Conservation (phyloP, 129 eudicot species). For the Solidago caesia region DNA sequence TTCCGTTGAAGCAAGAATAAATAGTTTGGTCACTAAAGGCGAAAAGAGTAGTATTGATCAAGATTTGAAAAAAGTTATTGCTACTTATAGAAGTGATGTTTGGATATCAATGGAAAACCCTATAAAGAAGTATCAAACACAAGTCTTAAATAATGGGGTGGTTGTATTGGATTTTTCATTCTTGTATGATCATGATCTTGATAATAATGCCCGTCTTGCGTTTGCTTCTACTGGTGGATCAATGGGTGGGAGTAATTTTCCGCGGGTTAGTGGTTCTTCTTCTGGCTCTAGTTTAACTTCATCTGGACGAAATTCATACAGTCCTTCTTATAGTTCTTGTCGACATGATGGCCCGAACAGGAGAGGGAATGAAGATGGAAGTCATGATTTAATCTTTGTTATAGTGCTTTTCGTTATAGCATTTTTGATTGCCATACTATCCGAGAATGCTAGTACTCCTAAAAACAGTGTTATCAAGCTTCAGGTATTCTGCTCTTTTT, state of each 20-base stretch:
- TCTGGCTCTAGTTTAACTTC: too few relatives aligned
- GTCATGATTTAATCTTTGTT: too few relatives aligned
- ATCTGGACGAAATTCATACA: too few relatives aligned
- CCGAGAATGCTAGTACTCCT: too few relatives aligned
- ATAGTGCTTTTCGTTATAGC: too few relatives aligned
- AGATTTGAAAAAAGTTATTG: neutral
- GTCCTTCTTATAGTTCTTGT: too few relatives aligned
- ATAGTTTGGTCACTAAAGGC: neutral
- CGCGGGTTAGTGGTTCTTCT: too few relatives aligned
- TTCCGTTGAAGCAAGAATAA: neutral
- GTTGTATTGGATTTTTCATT: neutral
- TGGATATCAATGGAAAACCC: neutral
- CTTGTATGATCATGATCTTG: neutral
- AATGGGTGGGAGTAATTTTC: neutral
- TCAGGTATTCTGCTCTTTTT: constrained; percentile 44
- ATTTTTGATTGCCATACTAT: too few relatives aligned
- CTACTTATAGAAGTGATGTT: neutral
- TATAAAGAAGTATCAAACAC: neutral
- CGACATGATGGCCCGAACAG: too few relatives aligned
- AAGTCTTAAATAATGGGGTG: neutral
- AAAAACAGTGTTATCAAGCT: constrained; percentile 35
- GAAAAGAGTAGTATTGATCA: neutral
- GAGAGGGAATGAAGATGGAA: too few relatives aligned
- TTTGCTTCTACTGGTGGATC: neutral
- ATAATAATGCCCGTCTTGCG: neutral